Evolutionary conservation across 345 rosid species (phyloP), one percentile per base, ranked within the genome.

Genomic region (Cardamine resedifolia): DNA sequence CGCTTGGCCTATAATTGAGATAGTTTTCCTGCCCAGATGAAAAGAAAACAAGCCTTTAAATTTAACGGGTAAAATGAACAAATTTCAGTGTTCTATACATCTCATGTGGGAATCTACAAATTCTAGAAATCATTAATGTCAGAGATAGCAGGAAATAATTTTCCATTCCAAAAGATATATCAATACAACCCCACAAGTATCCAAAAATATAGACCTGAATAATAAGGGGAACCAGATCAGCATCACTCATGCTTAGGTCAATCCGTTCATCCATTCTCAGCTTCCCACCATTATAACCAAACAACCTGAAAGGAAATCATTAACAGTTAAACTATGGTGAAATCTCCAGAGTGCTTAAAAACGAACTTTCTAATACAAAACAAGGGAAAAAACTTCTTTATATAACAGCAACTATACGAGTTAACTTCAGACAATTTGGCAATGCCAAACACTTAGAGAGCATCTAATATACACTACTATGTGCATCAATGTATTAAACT

Each of bases 231-330:
- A 91, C 96, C 49, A 95, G 81, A 79, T 95, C 99, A 76, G 77
- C 89, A 88, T 95, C 99, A 70, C 99, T 91, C 99, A 95, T 95
- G 84, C 99, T 85, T 58, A 95, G 96, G 78, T 90, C 84, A 55
- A 95, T 75, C 50, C 96, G 89, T 82, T 95, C 96, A 75, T 95
- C 99, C 97, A 90, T 95, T 78, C 85, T 87, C 85, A 95, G 80
- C 87, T 80, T 95, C 67, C 97, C 93, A 34, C 93, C 93, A 81
- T 85, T 82, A 58, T 71, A 91, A 73, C 96, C 89, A 77, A 95
- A 82, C 71, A 95, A 84, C 90, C 99, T 95, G 75, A 18, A 71
- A 28, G 24, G 38, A 61, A 1, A 6, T 67, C 55, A 67, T 5
- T 38, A 36, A 24, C 28, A 24, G 16, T 57, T 66, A 47, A 36